Conservation (phyloP, 495 filamentous ascomycete species). For the Schizothecium vesticola region DNA sequence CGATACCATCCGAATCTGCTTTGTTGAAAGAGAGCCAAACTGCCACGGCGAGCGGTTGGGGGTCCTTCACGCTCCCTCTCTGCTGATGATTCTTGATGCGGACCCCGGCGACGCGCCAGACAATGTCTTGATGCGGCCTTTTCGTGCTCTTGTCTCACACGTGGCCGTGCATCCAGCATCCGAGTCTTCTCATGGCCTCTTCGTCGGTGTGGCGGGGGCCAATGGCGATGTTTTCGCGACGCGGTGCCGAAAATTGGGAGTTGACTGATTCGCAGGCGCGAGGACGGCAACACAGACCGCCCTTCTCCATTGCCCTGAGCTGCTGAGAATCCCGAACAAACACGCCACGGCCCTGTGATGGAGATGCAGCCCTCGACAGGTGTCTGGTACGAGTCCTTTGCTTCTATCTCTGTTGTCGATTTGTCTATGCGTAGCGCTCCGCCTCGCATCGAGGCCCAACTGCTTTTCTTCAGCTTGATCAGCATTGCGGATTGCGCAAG, state of each 20-base stretch:
- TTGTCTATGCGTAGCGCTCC: neutral
- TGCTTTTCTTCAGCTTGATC: neutral
- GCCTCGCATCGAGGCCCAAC: neutral
- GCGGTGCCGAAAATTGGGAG: neutral
- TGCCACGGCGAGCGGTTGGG: neutral
- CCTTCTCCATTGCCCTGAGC: neutral
- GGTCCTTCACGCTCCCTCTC: neutral
- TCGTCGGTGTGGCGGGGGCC: slow-evolving; percentile 2
- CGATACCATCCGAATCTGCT: neutral
- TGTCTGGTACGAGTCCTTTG: neutral
- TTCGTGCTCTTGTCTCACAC: slow-evolving; percentile 12
- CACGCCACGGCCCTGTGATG: neutral
- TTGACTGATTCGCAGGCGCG: neutral
- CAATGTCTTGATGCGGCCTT: neutral
- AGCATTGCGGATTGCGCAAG: neutral
- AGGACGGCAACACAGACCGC: neutral
- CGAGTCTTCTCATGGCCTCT: neutral
- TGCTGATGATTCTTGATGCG: neutral
- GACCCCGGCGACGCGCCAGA: neutral
- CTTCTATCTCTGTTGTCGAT: neutral
- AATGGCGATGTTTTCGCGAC: slow-evolving; percentile 1
- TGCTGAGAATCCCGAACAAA: neutral
- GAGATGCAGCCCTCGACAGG: neutral
- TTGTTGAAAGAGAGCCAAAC: neutral
- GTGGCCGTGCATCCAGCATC: slow-evolving; percentile 3